Evolutionary conservation across 192 early-diverging fungal genomes (phyloP), one percentile per base, ranked within the genome.

Genomic region (Coemansia sp.): DNA sequence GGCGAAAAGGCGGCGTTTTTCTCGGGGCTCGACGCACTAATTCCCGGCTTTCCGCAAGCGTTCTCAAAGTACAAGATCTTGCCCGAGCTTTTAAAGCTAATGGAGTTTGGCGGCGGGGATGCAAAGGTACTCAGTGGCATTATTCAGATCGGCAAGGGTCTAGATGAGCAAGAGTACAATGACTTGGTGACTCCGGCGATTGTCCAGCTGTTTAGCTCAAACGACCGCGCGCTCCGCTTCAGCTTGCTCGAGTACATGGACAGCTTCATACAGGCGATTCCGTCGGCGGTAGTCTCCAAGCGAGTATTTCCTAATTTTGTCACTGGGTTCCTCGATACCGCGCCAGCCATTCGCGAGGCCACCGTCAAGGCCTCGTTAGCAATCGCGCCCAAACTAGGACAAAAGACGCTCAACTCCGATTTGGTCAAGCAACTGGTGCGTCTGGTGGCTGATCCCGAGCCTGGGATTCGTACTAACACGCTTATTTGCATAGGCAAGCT

Each of bases 401-500:
- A 76, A 66, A 70, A 76, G 49, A 57, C 61, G 3, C 70, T 78
- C 6, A 78, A 97, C 76, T 90, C 91, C 68, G 94, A 97, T 53
- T 74, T 97, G 2, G 65, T 99, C 32, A 75, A 90, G 66, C 92
- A 94, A 67, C 85, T 98, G 9, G 95, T 93, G n/a, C 95, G 94
- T 46, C 78, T 95, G 32, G 92, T 96, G 52, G 87, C 86, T 33
- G 97, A 99, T 76, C 86, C 89, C 23, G 96, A 98, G 67, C 94
- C 97, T 2, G 95, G 96, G 2, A 99, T 99, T 70, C 86, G 97
- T 32, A 96, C 97, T 8, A 99, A 99, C 75, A 91, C 96, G 17
- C 93, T 95, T 16, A 93, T 99, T 43, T 98, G 95, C 69, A 74
- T 99, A 16, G 95, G 94, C n/a, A 97, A 98, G 75, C 87, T 98